Evolutionary conservation across 306 rosid genomes (phyloP), one percentile per base, ranked within the genome.

Genomic region (Purshia tridentata): DNA sequence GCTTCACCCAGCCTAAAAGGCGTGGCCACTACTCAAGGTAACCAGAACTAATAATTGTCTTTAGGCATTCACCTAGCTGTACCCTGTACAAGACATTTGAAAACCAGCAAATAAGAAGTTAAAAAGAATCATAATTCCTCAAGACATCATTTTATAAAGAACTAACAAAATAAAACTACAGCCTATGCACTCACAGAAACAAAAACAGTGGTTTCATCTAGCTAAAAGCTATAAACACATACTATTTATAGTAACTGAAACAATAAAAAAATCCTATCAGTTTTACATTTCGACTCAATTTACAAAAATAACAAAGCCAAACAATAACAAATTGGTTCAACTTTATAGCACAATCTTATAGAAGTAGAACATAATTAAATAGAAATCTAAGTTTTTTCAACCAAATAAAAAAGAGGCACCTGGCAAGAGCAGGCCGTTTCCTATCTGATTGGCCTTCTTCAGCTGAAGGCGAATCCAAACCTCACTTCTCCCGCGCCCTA

Each of bases 1-100:
- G 92, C 76, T 90, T 95, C 89, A 95, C 97, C 99, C 99, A 95
- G 9, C 90, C 96, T 71, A 95, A 82, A 82, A 95, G 99, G 75
- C 9, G 84, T 5, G 93, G 93, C 99, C 99, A 95, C 73, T 92
- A 98, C 85, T 95, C 98, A 1, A 98, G 99, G 72, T 92, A 95
- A 84, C 92, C 98, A 49, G 96, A 84, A 77, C 88, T 92, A 76
- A 95, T 75, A 71, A 92, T 76, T 42, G 99, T 92, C 90, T 95
- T 95, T 47, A 95, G 84, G 91, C 97, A 92, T 81, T 92, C 99
- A 59, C 99, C 99, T 47, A 95, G 87, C 76, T 95, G 99, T 15
- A 83, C 89, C 89, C 99, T 95, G 81, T 54, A 82, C 49, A 83
- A 57, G 70, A 55, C 65, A 72, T 29, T 61, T 40, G 67, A 67